Conservation (phyloP, 2,329 filamentous ascomycete genomes). For the Septoria petroselini region DNA sequence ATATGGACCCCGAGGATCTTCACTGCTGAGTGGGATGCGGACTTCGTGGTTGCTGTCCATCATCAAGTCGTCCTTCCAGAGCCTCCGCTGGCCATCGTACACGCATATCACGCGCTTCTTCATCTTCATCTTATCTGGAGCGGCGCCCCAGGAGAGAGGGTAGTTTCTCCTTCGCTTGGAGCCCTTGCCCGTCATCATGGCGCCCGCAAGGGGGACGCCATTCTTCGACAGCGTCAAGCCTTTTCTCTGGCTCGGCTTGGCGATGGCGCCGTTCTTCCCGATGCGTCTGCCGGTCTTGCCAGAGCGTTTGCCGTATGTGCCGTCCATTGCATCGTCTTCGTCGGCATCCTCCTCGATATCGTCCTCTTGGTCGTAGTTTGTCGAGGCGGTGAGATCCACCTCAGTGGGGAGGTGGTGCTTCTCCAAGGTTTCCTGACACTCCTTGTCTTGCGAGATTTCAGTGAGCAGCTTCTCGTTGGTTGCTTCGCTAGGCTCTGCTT, state of each 20-base stretch:
- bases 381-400: conserved; percentile 44
- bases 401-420: conserved; percentile 54
- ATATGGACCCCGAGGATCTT: conserved; percentile 65
- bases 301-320: conserved; percentile 51
- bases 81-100: conserved; percentile 79
- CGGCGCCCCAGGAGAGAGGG: conserved; percentile 88
- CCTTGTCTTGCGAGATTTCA: conserved; percentile 59
- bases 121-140: conserved; percentile 92
- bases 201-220: conserved; percentile 58
- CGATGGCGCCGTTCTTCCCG: conserved; percentile 37
- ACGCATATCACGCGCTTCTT: conserved; percentile 95
- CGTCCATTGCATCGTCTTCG: conserved; percentile 52
- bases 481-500: conserved; percentile 56
- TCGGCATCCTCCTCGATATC: conserved; percentile 58
- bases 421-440: conserved; percentile 57
- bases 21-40: conserved; percentile 68
- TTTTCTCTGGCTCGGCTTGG: conserved; percentile 53
- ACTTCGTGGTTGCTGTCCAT: conserved; percentile 93
- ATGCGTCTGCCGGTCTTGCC: conserved; percentile 47
- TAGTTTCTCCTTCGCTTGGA: conserved; percentile 93
- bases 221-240: conserved; percentile 77
- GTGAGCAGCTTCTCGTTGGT: conserved; percentile 56
- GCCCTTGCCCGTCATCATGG: conserved; percentile 50
- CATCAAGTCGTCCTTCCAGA: conserved; percentile 99
- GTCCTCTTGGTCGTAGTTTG: conserved; percentile 51